phyloP scores from a whole-genome alignment of 2,329 filamentous ascomycete species.

The Xylariomycetidae sp. region DNA sequence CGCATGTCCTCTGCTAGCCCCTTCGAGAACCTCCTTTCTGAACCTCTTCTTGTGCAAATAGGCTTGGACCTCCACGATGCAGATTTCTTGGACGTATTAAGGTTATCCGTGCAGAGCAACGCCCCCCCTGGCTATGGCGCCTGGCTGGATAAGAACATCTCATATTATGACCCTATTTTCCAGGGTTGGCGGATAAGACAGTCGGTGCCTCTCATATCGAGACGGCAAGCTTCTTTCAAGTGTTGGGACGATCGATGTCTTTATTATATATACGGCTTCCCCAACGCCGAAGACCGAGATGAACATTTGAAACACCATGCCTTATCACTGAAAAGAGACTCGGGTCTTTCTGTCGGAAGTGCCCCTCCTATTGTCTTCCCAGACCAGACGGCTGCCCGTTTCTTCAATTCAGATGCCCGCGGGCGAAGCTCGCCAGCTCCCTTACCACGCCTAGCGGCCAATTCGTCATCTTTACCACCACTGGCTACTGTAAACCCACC shows the following conservation, averaged over 20 bases:
- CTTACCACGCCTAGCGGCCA: constrained; percentile 33
- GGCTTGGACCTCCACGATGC: constrained; percentile 40
- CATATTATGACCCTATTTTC: constrained; percentile 43
- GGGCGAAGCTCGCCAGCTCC: constrained; percentile 35
- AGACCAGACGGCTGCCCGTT: constrained; percentile 27
- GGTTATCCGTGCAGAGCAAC: constrained; percentile 31
- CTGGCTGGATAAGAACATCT: constrained; percentile 51
- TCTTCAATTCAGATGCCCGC: constrained; percentile 28
- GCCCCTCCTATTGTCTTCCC: constrained; percentile 32
- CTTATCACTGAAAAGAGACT: constrained; percentile 38
- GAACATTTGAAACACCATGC: constrained; percentile 44
- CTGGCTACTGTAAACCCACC: constrained; percentile 28
- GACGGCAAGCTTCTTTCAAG: constrained; percentile 42
- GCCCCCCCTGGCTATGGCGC: constrained; percentile 43
- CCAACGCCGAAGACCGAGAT: constrained; percentile 45
- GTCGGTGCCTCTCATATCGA: constrained; percentile 30
- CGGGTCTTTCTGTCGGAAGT: constrained; percentile 36
- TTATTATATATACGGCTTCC: constrained; percentile 56
- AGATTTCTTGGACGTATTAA: constrained; percentile 34
- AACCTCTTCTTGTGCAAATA: too few relatives aligned
- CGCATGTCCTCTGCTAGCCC: constrained; percentile 13
- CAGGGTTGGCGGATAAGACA: constrained; percentile 35
- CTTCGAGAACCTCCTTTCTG: too few relatives aligned
- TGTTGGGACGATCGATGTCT: constrained; percentile 52
- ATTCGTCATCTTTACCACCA: constrained; percentile 32